phyloP scores from a whole-genome alignment of 345 rosid species.

The Luvunga scandens region DNA sequence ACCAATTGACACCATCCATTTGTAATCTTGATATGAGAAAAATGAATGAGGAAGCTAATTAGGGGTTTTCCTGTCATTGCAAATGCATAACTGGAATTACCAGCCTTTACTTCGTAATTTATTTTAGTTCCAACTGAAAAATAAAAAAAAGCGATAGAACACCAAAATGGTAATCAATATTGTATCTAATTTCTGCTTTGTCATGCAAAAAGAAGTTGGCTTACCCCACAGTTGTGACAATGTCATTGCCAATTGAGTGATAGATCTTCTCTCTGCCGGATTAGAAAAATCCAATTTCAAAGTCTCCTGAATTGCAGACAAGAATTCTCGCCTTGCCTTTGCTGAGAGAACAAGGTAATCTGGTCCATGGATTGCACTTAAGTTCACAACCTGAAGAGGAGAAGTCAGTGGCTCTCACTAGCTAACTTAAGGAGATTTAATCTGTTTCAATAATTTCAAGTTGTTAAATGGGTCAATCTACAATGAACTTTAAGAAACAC shows the following conservation, averaged over 20 bases:
- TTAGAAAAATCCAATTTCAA: conserved; percentile 61
- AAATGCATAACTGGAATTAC: not conserved
- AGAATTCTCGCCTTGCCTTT: conserved; percentile 56
- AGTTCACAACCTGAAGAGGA: conserved; percentile 60
- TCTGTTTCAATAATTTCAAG: not conserved
- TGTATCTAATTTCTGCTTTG: not conserved
- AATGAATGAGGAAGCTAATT: not conserved
- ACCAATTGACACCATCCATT: not conserved
- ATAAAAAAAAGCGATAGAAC: not conserved
- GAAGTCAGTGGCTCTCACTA: not conserved
- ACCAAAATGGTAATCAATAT: not conserved
- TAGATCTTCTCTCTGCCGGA: conserved; percentile 60
- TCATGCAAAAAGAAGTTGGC: conserved; percentile 16
- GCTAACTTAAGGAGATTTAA: not conserved
- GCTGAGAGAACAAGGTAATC: conserved; percentile 53
- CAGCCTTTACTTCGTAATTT: not conserved
- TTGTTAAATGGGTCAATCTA: not conserved
- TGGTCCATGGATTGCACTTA: conserved; percentile 71
- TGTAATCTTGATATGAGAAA: not conserved
- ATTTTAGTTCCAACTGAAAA: conserved; percentile 1
- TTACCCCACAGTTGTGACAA: conserved; percentile 82
- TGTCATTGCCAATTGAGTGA: conserved; percentile 66
- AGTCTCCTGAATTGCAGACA: conserved; percentile 77
- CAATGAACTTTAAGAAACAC: not conserved
- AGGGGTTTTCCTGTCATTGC: not conserved